Conservation (phyloP, 2,329 filamentous ascomycete species). For the Leptoxyphium fumago region DNA sequence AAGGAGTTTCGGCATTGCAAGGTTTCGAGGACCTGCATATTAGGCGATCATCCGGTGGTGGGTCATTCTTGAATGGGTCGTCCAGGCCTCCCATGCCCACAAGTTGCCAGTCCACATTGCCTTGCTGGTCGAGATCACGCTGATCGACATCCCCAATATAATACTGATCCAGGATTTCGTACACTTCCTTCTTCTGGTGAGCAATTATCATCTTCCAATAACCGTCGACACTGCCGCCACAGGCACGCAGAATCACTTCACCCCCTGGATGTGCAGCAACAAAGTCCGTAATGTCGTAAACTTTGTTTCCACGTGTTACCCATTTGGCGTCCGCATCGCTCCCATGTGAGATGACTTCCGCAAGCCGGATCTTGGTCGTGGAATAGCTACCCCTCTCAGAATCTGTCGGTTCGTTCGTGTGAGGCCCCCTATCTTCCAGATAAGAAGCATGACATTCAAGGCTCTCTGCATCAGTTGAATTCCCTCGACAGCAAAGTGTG, state of each 20-base stretch:
- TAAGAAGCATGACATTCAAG: too few species aligned
- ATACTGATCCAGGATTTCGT: conserved; percentile 50
- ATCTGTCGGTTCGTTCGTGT: too few species aligned
- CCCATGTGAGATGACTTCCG: conserved; percentile 21
- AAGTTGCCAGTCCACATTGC: conserved; percentile 22
- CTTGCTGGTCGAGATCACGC: conserved; percentile 38
- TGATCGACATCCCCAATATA: conserved; percentile 46
- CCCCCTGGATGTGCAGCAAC: conserved; percentile 50
- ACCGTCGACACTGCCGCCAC: conserved; percentile 48
- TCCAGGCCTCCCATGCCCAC: conserved; percentile 41
- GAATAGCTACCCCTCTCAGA: too few species aligned
- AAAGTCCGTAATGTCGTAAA: conserved; percentile 60
- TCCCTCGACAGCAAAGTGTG: too few species aligned
- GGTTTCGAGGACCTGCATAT: conserved; percentile 40
- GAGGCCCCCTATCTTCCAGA: too few species aligned
- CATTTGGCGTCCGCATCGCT: conserved; percentile 39
- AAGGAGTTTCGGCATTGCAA: conserved; percentile 47
- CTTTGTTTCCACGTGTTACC: conserved; percentile 48
- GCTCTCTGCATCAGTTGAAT: too few species aligned
- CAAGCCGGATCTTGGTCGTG: conserved; percentile 4
- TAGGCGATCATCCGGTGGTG: conserved; percentile 36
- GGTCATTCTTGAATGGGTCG: conserved; percentile 45
- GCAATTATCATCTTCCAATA: conserved; percentile 60
- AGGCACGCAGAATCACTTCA: conserved; percentile 51
- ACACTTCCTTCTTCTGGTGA: conserved; percentile 50